A percentile compares a stretch with the other conserved stretches of the same genome.
These are phyloP conservation scores for Botrytis fragariae DNA, from an alignment of 2,329 filamentous ascomycete species.

Conservation along the genomic window DNA sequence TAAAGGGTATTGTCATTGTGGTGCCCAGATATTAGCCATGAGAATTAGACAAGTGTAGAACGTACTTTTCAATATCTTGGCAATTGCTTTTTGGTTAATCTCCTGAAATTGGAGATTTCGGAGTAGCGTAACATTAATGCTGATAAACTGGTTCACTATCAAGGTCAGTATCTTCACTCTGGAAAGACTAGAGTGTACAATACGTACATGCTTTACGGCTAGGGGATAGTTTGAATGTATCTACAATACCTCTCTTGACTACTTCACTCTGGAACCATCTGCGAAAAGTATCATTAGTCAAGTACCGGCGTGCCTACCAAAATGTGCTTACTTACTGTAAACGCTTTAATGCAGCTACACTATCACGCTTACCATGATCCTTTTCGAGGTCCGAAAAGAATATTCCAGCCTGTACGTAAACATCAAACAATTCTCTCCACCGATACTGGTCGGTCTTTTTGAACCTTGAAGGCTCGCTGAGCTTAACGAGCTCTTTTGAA, in stretches of 20 bases:
- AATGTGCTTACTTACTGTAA: slow-evolving; percentile 41
- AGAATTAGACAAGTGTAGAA: slow-evolving; percentile 18
- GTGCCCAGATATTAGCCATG: background rate
- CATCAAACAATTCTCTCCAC: slow-evolving; percentile 79
- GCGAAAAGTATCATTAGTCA: background rate
- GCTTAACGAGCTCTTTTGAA: slow-evolving; percentile 58
- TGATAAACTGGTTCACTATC: slow-evolving; percentile 55
- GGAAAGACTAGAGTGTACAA: slow-evolving; percentile 55
- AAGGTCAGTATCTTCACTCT: background rate
- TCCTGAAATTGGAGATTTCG: slow-evolving; percentile 80
- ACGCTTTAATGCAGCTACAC: slow-evolving; percentile 62
- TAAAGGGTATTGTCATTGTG: no score
- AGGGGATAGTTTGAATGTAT: slow-evolving; percentile 62
- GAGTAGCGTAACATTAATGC: slow-evolving; percentile 73
- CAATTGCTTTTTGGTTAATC: slow-evolving; percentile 73
- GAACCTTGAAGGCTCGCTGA: slow-evolving; percentile 62
- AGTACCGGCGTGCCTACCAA: background rate
- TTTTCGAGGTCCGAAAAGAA: slow-evolving; percentile 78
- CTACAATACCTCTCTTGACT: slow-evolving; percentile 55
- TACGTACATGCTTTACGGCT: slow-evolving; percentile 53
- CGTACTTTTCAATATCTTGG: slow-evolving; percentile 82
- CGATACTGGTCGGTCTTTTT: slow-evolving; percentile 63
- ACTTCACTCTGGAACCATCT: slow-evolving; percentile 68
- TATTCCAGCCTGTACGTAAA: slow-evolving; percentile 75
- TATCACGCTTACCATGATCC: slow-evolving; percentile 66